phyloP scores from a whole-genome alignment of 106 monocot genomes.

The Allium sativum region DNA sequence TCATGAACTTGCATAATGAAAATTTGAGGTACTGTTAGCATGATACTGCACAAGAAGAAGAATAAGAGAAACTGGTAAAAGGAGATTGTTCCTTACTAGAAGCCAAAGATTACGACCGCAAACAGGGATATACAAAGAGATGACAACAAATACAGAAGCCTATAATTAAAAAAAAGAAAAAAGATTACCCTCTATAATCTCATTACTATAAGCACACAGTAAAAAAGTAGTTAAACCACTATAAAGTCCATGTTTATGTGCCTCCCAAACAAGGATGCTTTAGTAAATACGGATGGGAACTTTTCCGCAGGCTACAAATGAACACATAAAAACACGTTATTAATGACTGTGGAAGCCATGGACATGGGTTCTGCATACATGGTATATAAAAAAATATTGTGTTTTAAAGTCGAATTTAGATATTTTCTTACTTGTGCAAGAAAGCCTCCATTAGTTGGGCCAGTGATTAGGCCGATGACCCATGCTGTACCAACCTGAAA shows the following conservation, averaged over 20 bases:
- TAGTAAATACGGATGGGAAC: conserved; percentile 50
- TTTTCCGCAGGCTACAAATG: conserved; percentile 63
- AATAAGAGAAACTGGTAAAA: background rate
- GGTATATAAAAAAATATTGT: too few relatives aligned
- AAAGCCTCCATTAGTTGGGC: conserved; percentile 20
- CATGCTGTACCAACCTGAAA: conserved; percentile 25
- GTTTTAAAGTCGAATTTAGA: background rate
- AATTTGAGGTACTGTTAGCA: background rate
- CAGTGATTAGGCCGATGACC: conserved; percentile 17
- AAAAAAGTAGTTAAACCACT: background rate
- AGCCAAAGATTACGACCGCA: conserved; percentile 30
- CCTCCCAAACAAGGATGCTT: conserved; percentile 57
- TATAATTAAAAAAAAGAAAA: conserved; percentile 11
- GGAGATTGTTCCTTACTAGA: conserved; percentile 23
- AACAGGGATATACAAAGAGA: conserved; percentile 37
- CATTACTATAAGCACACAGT: background rate
- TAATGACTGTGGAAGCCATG: too few relatives aligned
- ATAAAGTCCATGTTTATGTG: conserved; percentile 7
- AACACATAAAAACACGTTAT: too few relatives aligned
- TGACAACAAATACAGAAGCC: conserved; percentile 57
- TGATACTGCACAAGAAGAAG: background rate
- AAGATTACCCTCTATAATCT: background rate
- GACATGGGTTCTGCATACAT: too few relatives aligned
- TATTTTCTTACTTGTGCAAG: conserved; percentile 15
- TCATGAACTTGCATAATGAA: background rate